Percentiles rank a stretch among this genome's conserved stretches.
phyloP scores from a whole-genome alignment of 768 basidiomycete genomes.

The Tulasnella sp. region DNA sequence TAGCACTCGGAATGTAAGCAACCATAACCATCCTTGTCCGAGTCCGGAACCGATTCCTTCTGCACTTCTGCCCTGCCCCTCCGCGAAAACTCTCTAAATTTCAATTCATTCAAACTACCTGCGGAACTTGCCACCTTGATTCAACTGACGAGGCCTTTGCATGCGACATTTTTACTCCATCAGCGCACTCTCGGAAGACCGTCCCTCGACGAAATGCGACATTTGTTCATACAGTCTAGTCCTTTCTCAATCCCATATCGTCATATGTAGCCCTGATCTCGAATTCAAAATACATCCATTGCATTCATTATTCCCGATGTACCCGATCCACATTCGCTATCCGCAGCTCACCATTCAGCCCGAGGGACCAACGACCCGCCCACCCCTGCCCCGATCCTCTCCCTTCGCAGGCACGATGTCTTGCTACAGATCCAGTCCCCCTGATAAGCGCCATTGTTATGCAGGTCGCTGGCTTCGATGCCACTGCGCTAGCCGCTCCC shows the following conservation, averaged over 20 bases:
- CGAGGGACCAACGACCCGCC: neutral
- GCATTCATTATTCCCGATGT: neutral
- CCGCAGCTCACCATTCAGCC: neutral
- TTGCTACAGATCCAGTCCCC: neutral
- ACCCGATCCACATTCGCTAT: no score
- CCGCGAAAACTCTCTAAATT: neutral
- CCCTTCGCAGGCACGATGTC: neutral
- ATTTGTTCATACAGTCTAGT: neutral
- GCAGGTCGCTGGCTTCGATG: neutral
- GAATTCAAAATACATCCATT: neutral
- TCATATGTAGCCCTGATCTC: neutral
- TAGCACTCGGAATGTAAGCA: neutral
- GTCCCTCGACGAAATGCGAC: neutral
- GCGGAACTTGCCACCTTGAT: neutral
- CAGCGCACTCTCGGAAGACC: neutral
- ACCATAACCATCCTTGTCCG: neutral
- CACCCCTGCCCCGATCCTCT: neutral
- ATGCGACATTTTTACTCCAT: conserved; percentile 4
- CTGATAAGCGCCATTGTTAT: neutral
- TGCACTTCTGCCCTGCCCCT: neutral
- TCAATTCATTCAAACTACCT: neutral
- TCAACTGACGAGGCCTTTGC: neutral
- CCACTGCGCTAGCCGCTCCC: neutral
- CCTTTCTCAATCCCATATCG: neutral
- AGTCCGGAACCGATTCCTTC: neutral